Percentiles rank a stretch among this genome's conserved stretches.
phyloP scores from a whole-genome alignment of 2,329 filamentous ascomycete species.

The Clarireedia monteithiana region DNA sequence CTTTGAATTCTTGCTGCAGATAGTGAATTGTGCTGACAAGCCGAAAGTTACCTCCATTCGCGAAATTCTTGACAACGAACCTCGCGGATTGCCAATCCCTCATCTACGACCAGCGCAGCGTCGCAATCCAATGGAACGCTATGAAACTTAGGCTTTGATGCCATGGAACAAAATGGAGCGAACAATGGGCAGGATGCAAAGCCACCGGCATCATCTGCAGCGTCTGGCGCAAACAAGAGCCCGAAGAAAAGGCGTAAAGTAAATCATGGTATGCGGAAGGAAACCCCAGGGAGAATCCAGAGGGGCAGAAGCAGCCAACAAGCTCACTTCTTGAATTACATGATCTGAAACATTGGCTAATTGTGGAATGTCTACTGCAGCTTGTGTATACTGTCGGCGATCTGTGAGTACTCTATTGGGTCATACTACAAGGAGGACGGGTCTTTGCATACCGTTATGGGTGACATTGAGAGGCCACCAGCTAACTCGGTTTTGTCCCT shows the following conservation, averaged over 20 bases:
- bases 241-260: conserved; percentile 84
- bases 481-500: conserved; percentile 29
- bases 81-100: conserved; percentile 8
- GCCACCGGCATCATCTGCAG: conserved; percentile 27
- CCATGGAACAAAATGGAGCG: conserved; percentile 30
- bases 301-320: conserved; percentile 11
- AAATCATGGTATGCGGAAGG: conserved; percentile 64
- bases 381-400: conserved; percentile 82
- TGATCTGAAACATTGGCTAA: conserved; percentile 27
- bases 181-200: conserved; percentile 28
- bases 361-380: conserved; percentile 43
- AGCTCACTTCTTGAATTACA: conserved; percentile 15
- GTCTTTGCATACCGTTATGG: conserved; percentile 26
- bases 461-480: conserved; percentile 26
- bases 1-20: not conserved
- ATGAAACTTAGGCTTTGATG: conserved; percentile 28
- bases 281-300: conserved; percentile 4
- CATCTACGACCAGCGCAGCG: conserved; percentile 18
- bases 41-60: conserved; percentile 2
- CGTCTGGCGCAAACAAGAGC: conserved; percentile 39
- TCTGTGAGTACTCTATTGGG: conserved; percentile 60
- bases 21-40: conserved; percentile 13
- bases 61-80: not conserved
- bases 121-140: conserved; percentile 29
- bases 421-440: conserved; percentile 19